A percentile compares a stretch with the other conserved stretches of the same genome.
Conservation (phyloP, 1,284 basidiomycete species). For the Bothia castanella region DNA sequence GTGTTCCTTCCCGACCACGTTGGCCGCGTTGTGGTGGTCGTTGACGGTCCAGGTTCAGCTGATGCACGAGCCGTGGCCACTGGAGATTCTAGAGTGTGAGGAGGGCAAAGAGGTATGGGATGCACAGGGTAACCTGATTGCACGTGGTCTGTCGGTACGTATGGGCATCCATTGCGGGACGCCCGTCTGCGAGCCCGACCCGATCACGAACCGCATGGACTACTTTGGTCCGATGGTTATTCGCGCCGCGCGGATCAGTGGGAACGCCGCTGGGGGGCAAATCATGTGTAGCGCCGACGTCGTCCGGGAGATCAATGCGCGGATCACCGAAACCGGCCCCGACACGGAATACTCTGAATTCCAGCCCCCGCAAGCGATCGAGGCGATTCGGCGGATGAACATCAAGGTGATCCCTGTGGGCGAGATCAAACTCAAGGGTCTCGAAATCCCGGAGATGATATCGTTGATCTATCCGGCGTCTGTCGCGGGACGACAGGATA, state of each 20-base stretch:
- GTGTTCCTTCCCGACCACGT: slow-evolving; percentile 92
- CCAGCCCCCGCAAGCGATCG: slow-evolving; percentile 58
- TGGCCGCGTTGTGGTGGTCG: slow-evolving; percentile 89
- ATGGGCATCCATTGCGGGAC: slow-evolving; percentile 97
- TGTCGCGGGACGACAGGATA: slow-evolving; percentile 70
- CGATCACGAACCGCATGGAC: slow-evolving; percentile 95
- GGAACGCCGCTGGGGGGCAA: slow-evolving; percentile 88
- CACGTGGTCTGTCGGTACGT: slow-evolving; percentile 88
- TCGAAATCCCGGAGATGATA: slow-evolving; percentile 86
- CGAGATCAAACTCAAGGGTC: slow-evolving; percentile 89
- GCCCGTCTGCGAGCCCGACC: slow-evolving; percentile 91
- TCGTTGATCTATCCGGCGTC: slow-evolving; percentile 81
- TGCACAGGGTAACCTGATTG: slow-evolving; percentile 65
- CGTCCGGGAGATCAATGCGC: slow-evolving; percentile 75
- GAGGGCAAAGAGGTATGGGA: slow-evolving; percentile 87
- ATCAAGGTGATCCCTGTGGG: slow-evolving; percentile 78
- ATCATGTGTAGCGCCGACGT: slow-evolving; percentile 93
- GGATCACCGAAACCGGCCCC: slow-evolving; percentile 51
- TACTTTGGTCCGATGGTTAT: slow-evolving; percentile 96
- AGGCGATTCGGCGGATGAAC: slow-evolving; percentile 73
- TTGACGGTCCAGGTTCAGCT: slow-evolving; percentile 86
- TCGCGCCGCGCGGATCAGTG: slow-evolving; percentile 83
- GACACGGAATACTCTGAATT: slow-evolving; percentile 55
- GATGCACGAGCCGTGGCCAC: slow-evolving; percentile 86
- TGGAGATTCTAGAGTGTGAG: slow-evolving; percentile 90